Conservation (phyloP, 2,329 filamentous ascomycete genomes). For the Fusarium subtropicale region DNA sequence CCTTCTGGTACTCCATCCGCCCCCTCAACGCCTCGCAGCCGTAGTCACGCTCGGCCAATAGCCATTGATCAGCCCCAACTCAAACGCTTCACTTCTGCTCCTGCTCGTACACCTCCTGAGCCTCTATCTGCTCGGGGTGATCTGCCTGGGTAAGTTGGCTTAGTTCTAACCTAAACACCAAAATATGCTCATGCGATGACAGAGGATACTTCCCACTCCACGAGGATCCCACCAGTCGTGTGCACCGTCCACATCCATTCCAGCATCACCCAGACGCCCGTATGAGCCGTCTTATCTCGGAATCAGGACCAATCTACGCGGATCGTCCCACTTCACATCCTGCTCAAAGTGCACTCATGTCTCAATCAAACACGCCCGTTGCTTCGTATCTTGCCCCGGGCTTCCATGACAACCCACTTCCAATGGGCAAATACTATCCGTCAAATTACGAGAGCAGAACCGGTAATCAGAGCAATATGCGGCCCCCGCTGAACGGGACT, state of each 20-base stretch:
- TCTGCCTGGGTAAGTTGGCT: slow-evolving; percentile 64
- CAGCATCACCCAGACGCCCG: slow-evolving; percentile 54
- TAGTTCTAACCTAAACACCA: not conserved
- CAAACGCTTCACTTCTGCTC: slow-evolving; percentile 55
- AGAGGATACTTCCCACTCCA: slow-evolving; percentile 72
- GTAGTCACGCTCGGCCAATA: slow-evolving; percentile 60
- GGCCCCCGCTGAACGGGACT: slow-evolving; percentile 43
- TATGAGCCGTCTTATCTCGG: slow-evolving; percentile 53
- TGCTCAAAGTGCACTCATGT: slow-evolving; percentile 32
- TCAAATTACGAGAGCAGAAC: slow-evolving; percentile 67
- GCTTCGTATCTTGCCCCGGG: slow-evolving; percentile 65
- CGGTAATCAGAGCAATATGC: slow-evolving; percentile 38
- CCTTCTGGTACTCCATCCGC: slow-evolving; percentile 35
- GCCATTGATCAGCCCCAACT: slow-evolving; percentile 62
- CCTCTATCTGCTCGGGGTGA: slow-evolving; percentile 70
- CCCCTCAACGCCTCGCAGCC: slow-evolving; percentile 40
- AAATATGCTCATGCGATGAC: slow-evolving; percentile 13
- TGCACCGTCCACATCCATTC: slow-evolving; percentile 66
- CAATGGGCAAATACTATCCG: slow-evolving; percentile 73
- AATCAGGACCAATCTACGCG: slow-evolving; percentile 46
- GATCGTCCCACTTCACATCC: slow-evolving; percentile 48
- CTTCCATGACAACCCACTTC: slow-evolving; percentile 60
- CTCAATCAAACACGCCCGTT: slow-evolving; percentile 57
- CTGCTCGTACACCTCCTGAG: slow-evolving; percentile 59
- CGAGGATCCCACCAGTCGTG: slow-evolving; percentile 62